These are phyloP conservation scores for Phoma herbarum DNA, from an alignment of 2,329 filamentous ascomycete genomes.

Conservation along the genomic window DNA sequence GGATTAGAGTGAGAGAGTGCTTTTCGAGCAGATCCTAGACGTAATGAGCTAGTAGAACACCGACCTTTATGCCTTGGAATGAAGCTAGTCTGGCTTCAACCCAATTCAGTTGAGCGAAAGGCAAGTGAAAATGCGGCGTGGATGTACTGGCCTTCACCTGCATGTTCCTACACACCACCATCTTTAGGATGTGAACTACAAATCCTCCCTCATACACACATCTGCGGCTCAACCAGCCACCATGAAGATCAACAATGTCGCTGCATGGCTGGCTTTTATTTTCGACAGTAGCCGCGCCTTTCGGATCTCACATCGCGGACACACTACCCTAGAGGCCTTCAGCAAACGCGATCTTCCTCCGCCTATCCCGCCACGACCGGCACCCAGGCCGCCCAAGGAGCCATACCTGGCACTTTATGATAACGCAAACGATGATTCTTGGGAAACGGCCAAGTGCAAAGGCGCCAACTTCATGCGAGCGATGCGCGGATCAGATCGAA, in stretches of 20 bases:
- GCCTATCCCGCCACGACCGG: constrained; percentile 1
- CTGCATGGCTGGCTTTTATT: background rate
- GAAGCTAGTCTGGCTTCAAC: background rate
- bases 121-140: background rate
- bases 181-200: background rate
- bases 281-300: background rate
- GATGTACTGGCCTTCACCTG: background rate
- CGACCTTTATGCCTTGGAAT: background rate
- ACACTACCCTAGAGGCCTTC: background rate
- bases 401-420: background rate
- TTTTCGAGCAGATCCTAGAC: background rate
- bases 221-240: background rate
- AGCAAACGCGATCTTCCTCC: background rate
- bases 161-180: background rate
- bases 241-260: constrained; percentile 1
- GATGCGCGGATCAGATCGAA: constrained; percentile 4
- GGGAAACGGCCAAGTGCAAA: constrained; percentile 12
- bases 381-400: background rate
- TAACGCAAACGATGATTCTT: constrained; percentile 9
- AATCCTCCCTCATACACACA: background rate
- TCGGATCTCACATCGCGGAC: background rate
- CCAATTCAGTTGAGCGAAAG: background rate
- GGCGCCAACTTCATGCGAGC: constrained; percentile 6
- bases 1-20: background rate
- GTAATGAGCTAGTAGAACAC: background rate